These are phyloP conservation scores for Obba rivulosa DNA, from an alignment of 768 basidiomycete genomes.

Conservation along the genomic window DNA sequence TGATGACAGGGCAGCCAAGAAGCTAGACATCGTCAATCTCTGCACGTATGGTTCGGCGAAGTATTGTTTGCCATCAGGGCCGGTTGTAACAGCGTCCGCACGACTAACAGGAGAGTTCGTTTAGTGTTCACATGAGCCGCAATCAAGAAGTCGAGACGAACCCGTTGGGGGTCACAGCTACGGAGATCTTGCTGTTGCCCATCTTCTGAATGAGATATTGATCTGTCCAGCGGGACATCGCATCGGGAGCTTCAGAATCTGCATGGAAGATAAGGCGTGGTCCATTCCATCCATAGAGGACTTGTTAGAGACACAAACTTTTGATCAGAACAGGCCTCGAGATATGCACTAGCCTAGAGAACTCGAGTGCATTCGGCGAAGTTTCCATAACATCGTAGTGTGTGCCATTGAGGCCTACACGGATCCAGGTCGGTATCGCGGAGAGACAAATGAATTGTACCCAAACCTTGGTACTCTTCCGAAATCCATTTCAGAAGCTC, in stretches of 20 bases:
- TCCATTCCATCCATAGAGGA: too few species aligned
- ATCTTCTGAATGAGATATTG: conserved; percentile 54
- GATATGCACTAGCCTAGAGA: conserved; percentile 60
- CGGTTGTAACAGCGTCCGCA: conserved; percentile 67
- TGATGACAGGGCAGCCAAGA: conserved; percentile 42
- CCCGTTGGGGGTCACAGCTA: conserved; percentile 86
- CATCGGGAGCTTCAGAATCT: conserved; percentile 48
- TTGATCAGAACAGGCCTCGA: conserved; percentile 72
- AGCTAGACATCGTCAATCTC: conserved; percentile 56
- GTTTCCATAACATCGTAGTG: conserved; percentile 42
- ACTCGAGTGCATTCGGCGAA: conserved; percentile 65
- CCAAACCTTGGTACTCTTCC: conserved; percentile 17
- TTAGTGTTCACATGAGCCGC: not conserved
- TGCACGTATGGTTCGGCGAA: conserved; percentile 74
- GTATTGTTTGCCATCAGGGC: conserved; percentile 49
- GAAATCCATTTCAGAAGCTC: conserved; percentile 15
- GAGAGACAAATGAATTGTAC: not conserved
- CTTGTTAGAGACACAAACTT: conserved; percentile 37
- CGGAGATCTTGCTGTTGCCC: conserved; percentile 51
- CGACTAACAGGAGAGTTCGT: conserved; percentile 36
- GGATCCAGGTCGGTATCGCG: not conserved
- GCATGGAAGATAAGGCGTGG: conserved; percentile 1
- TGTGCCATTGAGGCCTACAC: conserved; percentile 54
- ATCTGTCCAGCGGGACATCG: conserved; percentile 55
- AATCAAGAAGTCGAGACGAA: conserved; percentile 25